Evolutionary conservation across 306 rosid genomes (phyloP), one percentile per base, ranked within the genome.

Genomic region (Castanea crenata): DNA sequence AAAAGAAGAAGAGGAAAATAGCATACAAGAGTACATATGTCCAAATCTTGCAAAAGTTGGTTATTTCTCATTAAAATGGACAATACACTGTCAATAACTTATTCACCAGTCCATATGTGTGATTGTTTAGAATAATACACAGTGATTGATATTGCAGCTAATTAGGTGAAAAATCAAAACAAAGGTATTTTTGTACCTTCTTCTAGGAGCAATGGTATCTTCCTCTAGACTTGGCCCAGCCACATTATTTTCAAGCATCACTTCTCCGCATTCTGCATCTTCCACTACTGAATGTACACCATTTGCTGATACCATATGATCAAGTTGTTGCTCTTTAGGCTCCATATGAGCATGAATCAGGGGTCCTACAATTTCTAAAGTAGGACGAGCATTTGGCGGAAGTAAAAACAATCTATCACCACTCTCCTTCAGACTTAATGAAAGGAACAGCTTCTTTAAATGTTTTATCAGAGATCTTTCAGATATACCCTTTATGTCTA

Each of bases 401-500:
- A 89, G 87, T 55, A 91, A 78, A 81, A 92, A 94, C 25, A 94
- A 93, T 31, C 84, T 78, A 75, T 92, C 93, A 55, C 92, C 92
- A 75, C 79, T 85, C 76, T 92, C 89, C 84, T 92, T 87, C 18
- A 94, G 91, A 6, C 88, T 76, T 77, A 94, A 81, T 5, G 98
- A 87, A 80, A 75, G 82, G 73, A 94, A 94, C 18, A 92, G 79
- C 92, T 87, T 92, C 85, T 89, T 88, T 77, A 94, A 64, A 87
- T 87, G 90, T 83, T 85, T 94, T 75, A 79, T 62, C 56, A 94
- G 79, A 79, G 89, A 72, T 72, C 51, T 79, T 74, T 88, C 98
- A 41, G 98, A 92, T 80, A 94, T 87, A 52, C 94, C 97, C 78
- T 87, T 94, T 68, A 92, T 89, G 79, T 94, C 97, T 85, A 94